Base-by-base conservation (phyloP, 225 moss, liverwort and hornwort species). In the Thuidium tamariscinum region DNA sequence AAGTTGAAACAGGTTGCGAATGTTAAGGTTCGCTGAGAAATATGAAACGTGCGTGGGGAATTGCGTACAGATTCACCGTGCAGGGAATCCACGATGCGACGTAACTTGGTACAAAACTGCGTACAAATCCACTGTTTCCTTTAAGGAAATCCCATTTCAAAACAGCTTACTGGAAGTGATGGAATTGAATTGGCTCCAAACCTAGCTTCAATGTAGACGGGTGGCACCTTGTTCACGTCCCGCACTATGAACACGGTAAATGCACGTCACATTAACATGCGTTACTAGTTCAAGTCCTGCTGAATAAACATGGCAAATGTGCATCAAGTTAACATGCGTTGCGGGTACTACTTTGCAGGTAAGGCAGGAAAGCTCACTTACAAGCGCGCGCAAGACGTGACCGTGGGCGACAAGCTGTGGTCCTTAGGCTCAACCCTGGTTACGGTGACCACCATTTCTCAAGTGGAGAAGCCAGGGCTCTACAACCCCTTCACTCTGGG, bases 401-500 rank as follows among this genome's bases (percentile, higher is more conserved):
- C 16, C 17, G 36, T 76, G 29, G 91, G 89, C 12, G 86, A 91
- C 27, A 87, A 25, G 10, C 48, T 93, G 89, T 86, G 86, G 91
- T 86, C 81, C 29, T 62, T 61, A 3, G 70, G 36, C 21, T 56
- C 86, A 70, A 30, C 44, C 13, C 7, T 62, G 15, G 84, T 66
- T n/a, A 27, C 60, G 5, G 88, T 92, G 44, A 87, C 56, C 10
- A 32, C 20, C 55, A 78, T 79, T 32, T 83, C 86, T 34, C 57
- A 29, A 29, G 91, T 87, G 44, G 36, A 84, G 46, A 88, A 87
- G n/a, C 63, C 73, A 63, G 91, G 93, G 7, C 55, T 93, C 12
- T 91, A 86, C 82, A 93, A 93, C 60, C 89, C 93, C 8, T 81
- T 88, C 64, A 91, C 91, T 11, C 11, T 89, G 27, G 77, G 88